Evolutionary conservation across 805 yeast genomes (phyloP).

Genomic region (Hanseniaspora mollemarum): DNA sequence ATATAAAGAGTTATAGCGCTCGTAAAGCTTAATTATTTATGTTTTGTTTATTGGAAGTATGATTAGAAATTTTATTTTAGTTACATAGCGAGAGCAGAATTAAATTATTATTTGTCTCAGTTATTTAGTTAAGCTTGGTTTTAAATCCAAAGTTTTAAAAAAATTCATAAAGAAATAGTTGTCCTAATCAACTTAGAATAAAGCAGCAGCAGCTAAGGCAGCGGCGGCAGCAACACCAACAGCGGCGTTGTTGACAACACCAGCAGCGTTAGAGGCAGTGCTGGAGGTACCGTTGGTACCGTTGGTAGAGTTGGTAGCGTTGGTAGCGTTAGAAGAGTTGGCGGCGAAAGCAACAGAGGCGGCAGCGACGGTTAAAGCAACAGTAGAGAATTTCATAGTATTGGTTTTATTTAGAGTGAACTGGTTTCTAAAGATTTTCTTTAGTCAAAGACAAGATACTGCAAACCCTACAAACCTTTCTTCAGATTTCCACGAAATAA

Average conservation of each 20-base stretch:
- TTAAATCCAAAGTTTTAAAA: neutral
- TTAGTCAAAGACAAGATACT: too few species aligned
- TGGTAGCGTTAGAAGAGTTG: conserved; percentile 35
- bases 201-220: conserved; percentile 68
- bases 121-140: neutral
- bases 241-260: conserved; percentile 49
- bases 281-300: conserved; percentile 31
- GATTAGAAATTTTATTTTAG: neutral
- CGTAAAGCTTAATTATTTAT: too few species aligned
- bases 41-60: neutral
- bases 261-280: conserved; percentile 37
- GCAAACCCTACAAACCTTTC: too few species aligned
- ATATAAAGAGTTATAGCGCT: too few species aligned
- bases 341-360: conserved; percentile 60
- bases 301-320: conserved; percentile 36
- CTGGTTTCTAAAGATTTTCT: too few species aligned
- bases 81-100: neutral
- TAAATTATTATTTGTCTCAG: neutral
- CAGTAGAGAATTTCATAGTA: conserved; percentile 62
- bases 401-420: neutral
- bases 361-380: conserved; percentile 59
- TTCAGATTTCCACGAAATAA: too few species aligned
- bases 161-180: neutral
- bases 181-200: conserved; percentile 30
- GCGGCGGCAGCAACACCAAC: conserved; percentile 68